phyloP scores from a whole-genome alignment of 345 rosid genomes.

The Acer negundo region DNA sequence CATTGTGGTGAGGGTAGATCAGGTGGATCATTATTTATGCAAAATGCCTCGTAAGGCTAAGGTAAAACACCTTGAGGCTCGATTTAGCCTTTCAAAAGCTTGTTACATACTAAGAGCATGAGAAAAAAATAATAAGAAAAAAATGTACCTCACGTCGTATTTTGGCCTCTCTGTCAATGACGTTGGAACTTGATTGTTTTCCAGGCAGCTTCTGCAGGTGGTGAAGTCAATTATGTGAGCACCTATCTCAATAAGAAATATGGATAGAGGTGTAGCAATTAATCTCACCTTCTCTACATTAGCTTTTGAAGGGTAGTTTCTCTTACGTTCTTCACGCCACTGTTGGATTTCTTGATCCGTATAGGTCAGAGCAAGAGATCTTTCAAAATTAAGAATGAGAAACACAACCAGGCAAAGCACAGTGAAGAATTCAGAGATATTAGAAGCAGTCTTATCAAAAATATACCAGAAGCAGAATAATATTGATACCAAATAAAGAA shows the following conservation, averaged over 20 bases:
- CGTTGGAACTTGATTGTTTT: constrained; percentile 27
- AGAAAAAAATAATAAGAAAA: constrained; percentile 18
- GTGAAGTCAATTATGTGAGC: constrained; percentile 24
- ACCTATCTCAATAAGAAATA: constrained; percentile 10
- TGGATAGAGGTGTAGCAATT: constrained; percentile 11
- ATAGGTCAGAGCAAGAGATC: constrained; percentile 46
- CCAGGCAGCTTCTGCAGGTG: constrained; percentile 52
- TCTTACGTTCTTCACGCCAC: constrained; percentile 87
- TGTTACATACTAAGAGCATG: background rate
- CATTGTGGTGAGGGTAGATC: background rate
- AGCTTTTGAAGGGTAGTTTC: constrained; percentile 65
- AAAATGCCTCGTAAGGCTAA: background rate
- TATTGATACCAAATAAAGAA: background rate
- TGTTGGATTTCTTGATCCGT: constrained; percentile 66
- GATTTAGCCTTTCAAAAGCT: too few relatives aligned
- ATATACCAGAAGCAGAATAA: background rate
- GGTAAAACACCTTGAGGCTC: too few relatives aligned
- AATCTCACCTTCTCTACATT: constrained; percentile 60
- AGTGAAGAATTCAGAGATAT: constrained; percentile 4
- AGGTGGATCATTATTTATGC: background rate
- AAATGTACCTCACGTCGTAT: constrained; percentile 64
- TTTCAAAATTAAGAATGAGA: constrained; percentile 21
- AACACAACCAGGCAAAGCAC: background rate
- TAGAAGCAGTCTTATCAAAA: background rate
- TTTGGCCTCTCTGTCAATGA: constrained; percentile 47